Evolutionary conservation across 805 yeast genomes (phyloP).

Genomic region (Candida morakotiae): DNA sequence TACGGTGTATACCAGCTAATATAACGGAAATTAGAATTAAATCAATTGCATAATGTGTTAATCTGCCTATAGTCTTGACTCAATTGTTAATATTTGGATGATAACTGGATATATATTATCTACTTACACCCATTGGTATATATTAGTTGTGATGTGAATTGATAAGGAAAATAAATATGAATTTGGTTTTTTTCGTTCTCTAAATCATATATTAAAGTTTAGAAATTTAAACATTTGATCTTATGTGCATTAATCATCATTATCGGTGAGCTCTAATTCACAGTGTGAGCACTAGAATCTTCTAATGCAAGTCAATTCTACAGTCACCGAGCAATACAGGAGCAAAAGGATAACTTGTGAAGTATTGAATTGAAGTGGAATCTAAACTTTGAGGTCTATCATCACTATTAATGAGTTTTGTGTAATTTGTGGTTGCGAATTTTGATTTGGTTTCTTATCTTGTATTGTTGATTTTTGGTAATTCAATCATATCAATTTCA

Average conservation of each 20-base stretch:
- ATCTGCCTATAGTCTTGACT: constrained; percentile 51
- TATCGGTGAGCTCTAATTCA: neutral
- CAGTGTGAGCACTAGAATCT: constrained; percentile 1
- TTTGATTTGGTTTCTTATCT: neutral
- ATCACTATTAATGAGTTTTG: too few species aligned
- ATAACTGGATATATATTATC: too few species aligned
- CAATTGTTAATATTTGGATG: too few species aligned
- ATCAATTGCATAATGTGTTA: constrained; percentile 73
- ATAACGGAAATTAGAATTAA: constrained; percentile 74
- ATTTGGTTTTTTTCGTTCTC: constrained; percentile 1
- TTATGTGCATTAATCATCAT: neutral
- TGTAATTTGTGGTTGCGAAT: too few species aligned
- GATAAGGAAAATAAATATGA: neutral
- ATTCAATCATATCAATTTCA: constrained; percentile 4
- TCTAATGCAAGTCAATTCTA: neutral
- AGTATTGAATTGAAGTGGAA: too few species aligned
- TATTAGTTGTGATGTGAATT: too few species aligned
- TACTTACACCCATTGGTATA: constrained; percentile 1
- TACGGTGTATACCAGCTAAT: constrained; percentile 79
- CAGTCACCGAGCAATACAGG: too few species aligned
- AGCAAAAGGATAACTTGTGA: too few species aligned
- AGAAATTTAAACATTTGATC: neutral
- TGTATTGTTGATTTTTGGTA: constrained; percentile 2
- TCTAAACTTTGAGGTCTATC: too few species aligned
- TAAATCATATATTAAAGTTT: neutral